These are phyloP conservation scores for Lanzia echinophila DNA, from an alignment of 2,329 filamentous ascomycete genomes.

Conservation along the genomic window DNA sequence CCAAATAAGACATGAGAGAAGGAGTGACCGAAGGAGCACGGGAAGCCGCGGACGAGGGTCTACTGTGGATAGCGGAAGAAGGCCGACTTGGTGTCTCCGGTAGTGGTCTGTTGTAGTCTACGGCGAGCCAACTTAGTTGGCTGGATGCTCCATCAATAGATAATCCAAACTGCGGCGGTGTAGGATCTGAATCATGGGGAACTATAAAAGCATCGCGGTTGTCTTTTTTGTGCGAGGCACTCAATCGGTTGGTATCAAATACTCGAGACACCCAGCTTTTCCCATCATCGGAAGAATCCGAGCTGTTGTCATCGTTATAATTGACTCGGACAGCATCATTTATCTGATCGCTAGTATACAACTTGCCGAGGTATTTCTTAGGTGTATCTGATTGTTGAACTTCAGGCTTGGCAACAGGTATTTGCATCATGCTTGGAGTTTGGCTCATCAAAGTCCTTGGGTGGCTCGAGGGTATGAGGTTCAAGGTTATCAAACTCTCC, in stretches of 20 bases:
- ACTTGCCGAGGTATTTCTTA: conserved; percentile 5
- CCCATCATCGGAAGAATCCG: not conserved
- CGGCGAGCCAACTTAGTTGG: conserved; percentile 1
- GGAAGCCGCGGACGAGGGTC: conserved; percentile 8
- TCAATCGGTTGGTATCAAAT: not conserved
- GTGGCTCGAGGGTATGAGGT: conserved; percentile 34
- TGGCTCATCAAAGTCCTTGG: conserved; percentile 7
- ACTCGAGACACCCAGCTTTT: not conserved
- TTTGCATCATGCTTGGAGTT: not conserved
- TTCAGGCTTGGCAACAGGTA: not conserved
- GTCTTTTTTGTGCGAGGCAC: not conserved
- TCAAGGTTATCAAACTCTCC: conserved; percentile 41
- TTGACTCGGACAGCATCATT: conserved; percentile 1
- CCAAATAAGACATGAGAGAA: conserved; percentile 14
- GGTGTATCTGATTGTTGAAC: not conserved
- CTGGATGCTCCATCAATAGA: not conserved
- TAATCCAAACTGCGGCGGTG: not conserved
- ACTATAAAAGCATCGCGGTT: conserved; percentile 6
- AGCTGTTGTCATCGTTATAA: not conserved
- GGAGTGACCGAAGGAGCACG: conserved; percentile 16
- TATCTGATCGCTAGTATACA: conserved; percentile 10
- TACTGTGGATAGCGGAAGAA: not conserved
- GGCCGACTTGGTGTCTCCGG: conserved; percentile 4
- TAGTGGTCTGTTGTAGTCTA: conserved; percentile 3
- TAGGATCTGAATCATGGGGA: not conserved